Base-by-base conservation (phyloP, 805 yeast species). In the Candida peoriensis region DNA sequence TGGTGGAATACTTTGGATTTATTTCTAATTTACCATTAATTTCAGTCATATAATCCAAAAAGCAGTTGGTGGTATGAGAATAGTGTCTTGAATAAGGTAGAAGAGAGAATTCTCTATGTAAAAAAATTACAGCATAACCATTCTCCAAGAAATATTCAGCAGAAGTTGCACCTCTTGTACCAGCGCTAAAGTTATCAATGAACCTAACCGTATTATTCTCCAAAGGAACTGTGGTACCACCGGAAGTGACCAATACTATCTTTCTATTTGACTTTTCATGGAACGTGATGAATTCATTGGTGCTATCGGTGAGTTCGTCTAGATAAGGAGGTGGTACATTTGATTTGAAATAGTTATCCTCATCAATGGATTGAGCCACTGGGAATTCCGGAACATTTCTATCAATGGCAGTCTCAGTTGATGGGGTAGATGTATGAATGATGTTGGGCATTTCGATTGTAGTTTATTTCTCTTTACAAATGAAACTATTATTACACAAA, bases 151-250 rank as follows among this genome's bases (percentile, higher is more conserved):
- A 86, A 54, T 85, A 81, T 58, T 93, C 98, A 4, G 97, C 96
- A 25, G 94, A 81, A 0, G 96, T 78, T 4, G 98, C 95, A 37
- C 98, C 99, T 59, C 99, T 75, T 0, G 97, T 93, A 17, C 99
- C 99, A 17, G 97, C 97, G 44, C 93, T 80, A 58, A 93, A 93
- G 54, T 93, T 93, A 60, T 93, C 99, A 51, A 93, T 88, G 60
- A 93, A 93, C 34, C 99, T 64, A 6, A 93, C 99, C 0, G 98
- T 93, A 54, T 93, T 93, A 60, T 88, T 89, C 53, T 93, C 99
- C 45, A 93, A 65, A 0, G 99, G 99, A 0, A 93, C 99, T 0
- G 97, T 90, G 1, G 98, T 93, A 16, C 99, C 99, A 17, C 99
- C 99, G 8, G 90, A 78, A 0, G 98, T 93, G 4, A 90, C 95